Evolutionary conservation across 1,284 basidiomycete genomes (phyloP), one percentile per base, ranked within the genome.

Genomic region (Leccinum solheimii): DNA sequence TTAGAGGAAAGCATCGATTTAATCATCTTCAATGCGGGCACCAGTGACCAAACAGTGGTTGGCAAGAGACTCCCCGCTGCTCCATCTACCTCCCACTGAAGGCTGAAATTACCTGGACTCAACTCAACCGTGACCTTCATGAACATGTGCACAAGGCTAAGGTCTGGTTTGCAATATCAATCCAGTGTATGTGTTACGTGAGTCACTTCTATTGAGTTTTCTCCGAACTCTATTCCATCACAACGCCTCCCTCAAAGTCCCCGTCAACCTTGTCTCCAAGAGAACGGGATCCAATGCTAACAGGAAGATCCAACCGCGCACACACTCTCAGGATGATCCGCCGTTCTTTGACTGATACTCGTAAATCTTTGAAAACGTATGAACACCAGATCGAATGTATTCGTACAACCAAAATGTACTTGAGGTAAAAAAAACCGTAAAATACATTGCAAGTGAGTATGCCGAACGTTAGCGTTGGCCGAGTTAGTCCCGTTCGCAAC

Each of bases 361-460:
- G 1, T 49, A 40, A 14, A 10, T 19, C 19, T 10, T 58, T 57
- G 54, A 10, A 14, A 45, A 52, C 10, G 48, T 36, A 45, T 48
- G 14, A 36, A 62, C 54, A 40, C 16, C 49, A 5, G 14, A 55
- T 52, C n/a, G 4, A 34, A 30, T 10, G 55, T 67, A 61, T 43
- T 56, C 49, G 64, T 73, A 70, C 70, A 73, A 50, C 59, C 71
- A 67, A 72, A 56, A 68, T 72, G 62, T 45, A 45, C 19, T 45
- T 53, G 26, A 14, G 52, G 57, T 66, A 63, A 32, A 26, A 26
- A 26, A 26, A 26, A 26, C 26, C 26, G 4, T 5, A 26, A 64
- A 72, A 38, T 69, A 74, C 43, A 45, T 45, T 45, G 43, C 70
- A 71, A 34, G 56, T 67, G 63, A 70, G 59, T 61, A 59, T 61